Base-by-base conservation (phyloP, 306 rosid species). In the Crotalaria pallida region DNA sequence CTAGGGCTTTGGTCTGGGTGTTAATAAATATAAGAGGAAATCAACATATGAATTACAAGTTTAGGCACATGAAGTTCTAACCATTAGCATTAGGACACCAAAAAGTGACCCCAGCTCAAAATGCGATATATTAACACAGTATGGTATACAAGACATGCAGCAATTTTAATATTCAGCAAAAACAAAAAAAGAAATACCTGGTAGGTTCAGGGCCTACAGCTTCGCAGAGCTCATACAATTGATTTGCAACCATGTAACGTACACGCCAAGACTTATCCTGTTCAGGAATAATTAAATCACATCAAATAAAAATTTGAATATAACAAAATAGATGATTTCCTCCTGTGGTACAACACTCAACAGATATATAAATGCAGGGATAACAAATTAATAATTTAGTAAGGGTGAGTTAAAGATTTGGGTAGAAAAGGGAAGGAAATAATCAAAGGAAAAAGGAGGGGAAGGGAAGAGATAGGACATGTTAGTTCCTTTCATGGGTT, bases 261-360 rank as follows among this genome's bases (percentile, higher is more conserved):
- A 90, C 96, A 33, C 96, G 95, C 96, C 96, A 90, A 19, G 96
- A 90, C 70, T 90, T 90, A 72, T 90, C 96, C 96, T 90, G 63
- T 53, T 40, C 41, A 47, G 16, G 77, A 77, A 56, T 23, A 69
- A 58, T 59, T 2, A 67, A 21, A 64, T 45, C 10, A 36, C 19
- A 67, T 21, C 13, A 51, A 19, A 58, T n/a, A 19, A 58, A 36
- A 4, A 36, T 6, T 2, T 3, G 38, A 11, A 50, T 16, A 27
- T 24, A 50, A 17, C 3, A 2, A 43, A 59, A 22, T n/a, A 9
- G 10, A 38, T 5, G 10, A 21, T 23, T 57, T 58, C 7, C 22
- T 58, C 7, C 22, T 23, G 40, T 8, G 18, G 21, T 3, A 34
- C 4, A 38, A 23, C 49, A 36, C 52, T 11, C 48, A 34, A 48